Conservation (phyloP, 495 filamentous ascomycete species). For the Cercophora scortea region DNA sequence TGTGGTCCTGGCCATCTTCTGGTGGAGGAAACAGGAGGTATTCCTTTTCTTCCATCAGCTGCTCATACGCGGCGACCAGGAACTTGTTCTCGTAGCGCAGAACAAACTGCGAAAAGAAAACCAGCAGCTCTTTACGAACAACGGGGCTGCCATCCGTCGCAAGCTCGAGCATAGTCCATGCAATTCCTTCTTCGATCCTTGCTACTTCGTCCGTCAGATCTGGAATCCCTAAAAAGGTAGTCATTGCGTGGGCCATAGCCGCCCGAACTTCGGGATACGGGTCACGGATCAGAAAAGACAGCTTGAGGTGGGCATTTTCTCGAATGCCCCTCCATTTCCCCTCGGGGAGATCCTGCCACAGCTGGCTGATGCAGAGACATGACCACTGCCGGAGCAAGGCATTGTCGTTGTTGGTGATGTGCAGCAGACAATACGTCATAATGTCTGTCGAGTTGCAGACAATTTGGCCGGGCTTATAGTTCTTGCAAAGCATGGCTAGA, state of each 20-base stretch:
- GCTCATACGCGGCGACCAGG: constrained; percentile 84
- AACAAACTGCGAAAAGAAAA: constrained; percentile 90
- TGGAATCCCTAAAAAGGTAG: constrained; percentile 85
- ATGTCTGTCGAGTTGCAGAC: constrained; percentile 81
- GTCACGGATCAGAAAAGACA: constrained; percentile 78
- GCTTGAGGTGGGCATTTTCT: constrained; percentile 65
- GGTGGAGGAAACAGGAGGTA: constrained; percentile 43
- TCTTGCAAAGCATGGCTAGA: constrained; percentile 91
- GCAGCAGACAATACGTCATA: constrained; percentile 72
- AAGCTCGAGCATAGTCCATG: constrained; percentile 78
- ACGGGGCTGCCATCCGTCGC: constrained; percentile 84
- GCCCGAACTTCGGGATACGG: constrained; percentile 90
- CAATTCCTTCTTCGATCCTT: constrained; percentile 79
- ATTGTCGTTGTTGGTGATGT: constrained; percentile 78
- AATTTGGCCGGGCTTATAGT: constrained; percentile 80
- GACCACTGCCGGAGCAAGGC: constrained; percentile 92
- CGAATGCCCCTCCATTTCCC: constrained; percentile 92
- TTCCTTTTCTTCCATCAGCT: constrained; percentile 76
- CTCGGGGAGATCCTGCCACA: constrained; percentile 85
- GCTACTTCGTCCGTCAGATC: constrained; percentile 88
- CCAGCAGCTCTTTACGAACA: constrained; percentile 83
- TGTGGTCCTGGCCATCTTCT: constrained; percentile 47
- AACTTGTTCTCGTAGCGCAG: constrained; percentile 89
- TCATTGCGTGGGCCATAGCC: constrained; percentile 87
- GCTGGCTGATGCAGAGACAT: constrained; percentile 89